Base-by-base conservation (phyloP, 306 rosid species). In the Begonia fuchsioides region DNA sequence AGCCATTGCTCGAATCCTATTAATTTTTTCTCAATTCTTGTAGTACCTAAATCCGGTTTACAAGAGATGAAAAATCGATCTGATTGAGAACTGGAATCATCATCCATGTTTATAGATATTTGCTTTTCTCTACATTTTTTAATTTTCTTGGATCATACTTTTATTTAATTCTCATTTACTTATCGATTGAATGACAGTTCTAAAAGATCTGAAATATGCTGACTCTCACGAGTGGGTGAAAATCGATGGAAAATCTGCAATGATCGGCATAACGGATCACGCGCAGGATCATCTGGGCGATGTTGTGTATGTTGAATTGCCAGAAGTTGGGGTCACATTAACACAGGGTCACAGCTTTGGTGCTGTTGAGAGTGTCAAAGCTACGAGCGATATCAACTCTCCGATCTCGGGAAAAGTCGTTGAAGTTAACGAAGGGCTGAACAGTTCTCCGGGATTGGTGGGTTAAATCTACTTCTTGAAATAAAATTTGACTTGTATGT, bases 211-310 rank as follows among this genome's bases (percentile, higher is more conserved):
- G 38, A 90, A 79, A 52, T 85, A 90, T 65, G 80, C 76, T 0
- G 81, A 70, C 54, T 78, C 94, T 58, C 95, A 90, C 38, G 95
- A 90, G 58, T 85, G 98, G 98, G 92, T 71, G 54, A 85, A 79
- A 46, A 79, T 85, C 58, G 94, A 85, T 12, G 95, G 92, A 51
- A 70, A 79, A 14, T 69, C 82, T 13, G 94, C 81, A 39, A 73
- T 83, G 13, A 57, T 90, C 43, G 98, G 98, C 56, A 77, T 90
- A 65, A 81, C 94, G 13, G 85, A 85, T 58, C 95, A 90, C 61
- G 98, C 95, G 39, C 98, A 90, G 70, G 92, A 85, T 69, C 98
- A 90, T 68, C 75, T 90, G 56, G 94, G 98, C 13, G 98, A 90
- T 72, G 98, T 81, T 65, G 95, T 90, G 14, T 90, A 79, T 32